Evolutionary conservation across 768 basidiomycete genomes (phyloP), one percentile per base, ranked within the genome.

Genomic region (Piloderma croceum): DNA sequence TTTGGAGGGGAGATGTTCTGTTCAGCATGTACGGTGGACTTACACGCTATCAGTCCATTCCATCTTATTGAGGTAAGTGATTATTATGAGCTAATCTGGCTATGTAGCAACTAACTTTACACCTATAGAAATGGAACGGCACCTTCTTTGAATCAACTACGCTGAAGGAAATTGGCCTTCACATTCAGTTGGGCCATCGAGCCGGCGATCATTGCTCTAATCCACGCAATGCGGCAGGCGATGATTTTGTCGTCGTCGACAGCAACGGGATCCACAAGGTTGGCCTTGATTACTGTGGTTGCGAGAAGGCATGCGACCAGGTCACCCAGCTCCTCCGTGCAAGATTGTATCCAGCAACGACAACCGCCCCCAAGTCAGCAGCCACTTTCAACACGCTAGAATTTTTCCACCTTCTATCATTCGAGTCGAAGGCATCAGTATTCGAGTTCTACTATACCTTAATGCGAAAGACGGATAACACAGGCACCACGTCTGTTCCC

Each of bases 341-440:
- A 7, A 22, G 43, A 6, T 29, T 49, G 7, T 54, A 48, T 19
- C 56, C 56, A 0, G 47, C 50, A 1, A 50, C 46, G 1, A 33
- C 42, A 20, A 13, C 33, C 2, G 10, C 12, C 2, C 53, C 55
- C 6, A 24, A 37, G 9, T 51, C 52, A 0, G 54, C 19, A 2
- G 41, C 43, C 6, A 48, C 51, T 2, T 49, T 54, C 19, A 22
- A 31, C 7, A 31, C 46, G 3, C 43, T 48, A 9, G 38, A 51
- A 13, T 11, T 25, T 3, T 48, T 43, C 39, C 50, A 45, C 18
- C 22, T 23, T 2, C 31, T 42, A 11, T 32, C 50, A 6, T 29
- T 48, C 2, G 44, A 48, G 22, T 37, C 32, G 1, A 51, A 51
- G 21, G 29, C 38, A 9, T 44, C 41, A 11, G 41, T 24, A 12